Conservation (phyloP, 2,329 filamentous ascomycete species). For the Cordyceps javanica region DNA sequence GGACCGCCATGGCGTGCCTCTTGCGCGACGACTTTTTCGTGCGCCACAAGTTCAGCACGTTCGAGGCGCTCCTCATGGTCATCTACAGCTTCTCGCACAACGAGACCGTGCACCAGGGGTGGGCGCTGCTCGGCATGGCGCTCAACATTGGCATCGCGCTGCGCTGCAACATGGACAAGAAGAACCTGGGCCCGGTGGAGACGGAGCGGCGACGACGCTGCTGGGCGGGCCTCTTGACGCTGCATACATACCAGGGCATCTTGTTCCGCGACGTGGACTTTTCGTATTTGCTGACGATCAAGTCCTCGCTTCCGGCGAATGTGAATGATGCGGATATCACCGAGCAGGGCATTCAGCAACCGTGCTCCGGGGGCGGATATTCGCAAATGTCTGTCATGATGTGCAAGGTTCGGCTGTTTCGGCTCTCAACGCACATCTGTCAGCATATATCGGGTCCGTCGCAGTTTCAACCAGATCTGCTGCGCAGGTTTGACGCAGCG, state of each 20-base stretch:
- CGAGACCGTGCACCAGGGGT: slow-evolving; percentile 15
- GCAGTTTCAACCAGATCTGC: background rate
- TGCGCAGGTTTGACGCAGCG: background rate
- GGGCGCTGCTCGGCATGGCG: slow-evolving; percentile 17
- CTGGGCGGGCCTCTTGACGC: slow-evolving; percentile 17
- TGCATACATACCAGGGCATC: slow-evolving; percentile 16
- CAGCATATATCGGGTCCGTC: slow-evolving; percentile 5
- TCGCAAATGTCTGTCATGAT: slow-evolving; percentile 15
- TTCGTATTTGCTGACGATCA: slow-evolving; percentile 12
- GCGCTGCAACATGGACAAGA: slow-evolving; percentile 13
- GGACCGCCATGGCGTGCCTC: background rate
- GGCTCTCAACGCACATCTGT: slow-evolving; percentile 13
- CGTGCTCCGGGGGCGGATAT: background rate
- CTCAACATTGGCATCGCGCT: slow-evolving; percentile 14
- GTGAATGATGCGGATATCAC: background rate
- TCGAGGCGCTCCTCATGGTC: background rate
- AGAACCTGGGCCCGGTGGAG: slow-evolving; percentile 6
- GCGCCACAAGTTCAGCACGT: background rate
- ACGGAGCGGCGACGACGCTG: slow-evolving; percentile 16
- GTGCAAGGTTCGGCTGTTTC: slow-evolving; percentile 15
- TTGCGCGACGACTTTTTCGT: background rate
- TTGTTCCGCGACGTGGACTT: slow-evolving; percentile 16
- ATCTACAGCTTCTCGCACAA: slow-evolving; percentile 14
- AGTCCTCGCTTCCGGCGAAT: slow-evolving; percentile 6
- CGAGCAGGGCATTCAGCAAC: slow-evolving; percentile 1